Evolutionary conservation across 352 stramenopile species (phyloP).

Genomic region (Elongisporangium undulatum): DNA sequence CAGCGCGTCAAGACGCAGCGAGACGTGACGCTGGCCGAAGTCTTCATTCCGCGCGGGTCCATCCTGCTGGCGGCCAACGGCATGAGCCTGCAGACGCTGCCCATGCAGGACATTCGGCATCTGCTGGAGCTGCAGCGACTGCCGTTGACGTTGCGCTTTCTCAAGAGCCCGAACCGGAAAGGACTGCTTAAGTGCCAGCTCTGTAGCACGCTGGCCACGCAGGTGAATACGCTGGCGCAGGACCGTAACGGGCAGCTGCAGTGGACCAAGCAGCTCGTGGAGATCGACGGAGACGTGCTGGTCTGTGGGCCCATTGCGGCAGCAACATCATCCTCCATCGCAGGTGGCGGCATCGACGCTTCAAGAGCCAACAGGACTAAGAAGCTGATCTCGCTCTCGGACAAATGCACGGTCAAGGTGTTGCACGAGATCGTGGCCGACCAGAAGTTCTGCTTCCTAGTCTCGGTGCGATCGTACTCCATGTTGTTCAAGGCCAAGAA

Average conservation of each 20-base stretch:
- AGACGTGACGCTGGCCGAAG: constrained; percentile 20
- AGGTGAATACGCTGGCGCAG: constrained; percentile 55
- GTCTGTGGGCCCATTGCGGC: constrained; percentile 31
- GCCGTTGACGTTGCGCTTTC: constrained; percentile 40
- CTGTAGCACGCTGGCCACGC: constrained; percentile 44
- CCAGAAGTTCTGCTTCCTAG: constrained; percentile 62
- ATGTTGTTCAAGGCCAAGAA: constrained; percentile 65
- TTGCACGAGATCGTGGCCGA: constrained; percentile 62
- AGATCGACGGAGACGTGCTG: constrained; percentile 59
- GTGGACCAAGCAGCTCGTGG: constrained; percentile 63
- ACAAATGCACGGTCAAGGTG: constrained; percentile 47
- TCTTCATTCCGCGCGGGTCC: constrained; percentile 38
- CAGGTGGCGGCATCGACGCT: constrained; percentile 1
- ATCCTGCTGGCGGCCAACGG: constrained; percentile 61
- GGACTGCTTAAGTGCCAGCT: constrained; percentile 49
- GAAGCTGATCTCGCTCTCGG: constrained; percentile 36
- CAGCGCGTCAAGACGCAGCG: constrained; percentile 45
- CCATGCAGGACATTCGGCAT: constrained; percentile 27
- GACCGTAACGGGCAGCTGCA: constrained; percentile 29
- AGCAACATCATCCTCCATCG: constrained; percentile 11
- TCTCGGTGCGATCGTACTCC: constrained; percentile 49
- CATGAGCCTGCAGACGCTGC: constrained; percentile 56
- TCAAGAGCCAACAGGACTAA: constrained; percentile 19
- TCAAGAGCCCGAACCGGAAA: constrained; percentile 37
- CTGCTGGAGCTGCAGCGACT: constrained; percentile 30